Evolutionary conservation across 495 filamentous ascomycete species (phyloP).

Genomic region (Oidiodendron maius): DNA sequence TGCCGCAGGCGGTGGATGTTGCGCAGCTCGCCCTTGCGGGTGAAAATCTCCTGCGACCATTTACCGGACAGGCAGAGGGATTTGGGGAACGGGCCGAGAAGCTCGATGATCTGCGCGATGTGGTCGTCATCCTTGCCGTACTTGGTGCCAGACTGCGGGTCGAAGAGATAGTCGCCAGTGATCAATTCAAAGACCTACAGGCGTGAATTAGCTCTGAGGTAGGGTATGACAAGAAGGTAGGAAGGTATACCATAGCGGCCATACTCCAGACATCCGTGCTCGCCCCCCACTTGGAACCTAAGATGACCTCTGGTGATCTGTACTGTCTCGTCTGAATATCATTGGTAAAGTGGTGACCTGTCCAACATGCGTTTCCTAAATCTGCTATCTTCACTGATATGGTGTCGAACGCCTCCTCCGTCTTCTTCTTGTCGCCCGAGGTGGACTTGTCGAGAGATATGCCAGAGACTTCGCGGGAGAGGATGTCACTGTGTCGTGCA

Average conservation of each 20-base stretch:
- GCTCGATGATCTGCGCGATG: constrained; percentile 98
- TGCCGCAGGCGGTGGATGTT: constrained; percentile 97
- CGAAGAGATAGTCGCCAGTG: constrained; percentile 97
- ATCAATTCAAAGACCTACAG: constrained; percentile 90
- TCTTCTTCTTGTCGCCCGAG: constrained; percentile 42
- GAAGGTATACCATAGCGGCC: constrained; percentile 81
- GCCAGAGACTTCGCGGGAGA: constrained; percentile 88
- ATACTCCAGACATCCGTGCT: constrained; percentile 99
- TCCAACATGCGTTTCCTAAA: constrained; percentile 98
- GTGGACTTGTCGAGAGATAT: constrained; percentile 81
- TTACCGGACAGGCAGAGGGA: constrained; percentile 85
- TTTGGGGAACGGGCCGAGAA: constrained; percentile 90
- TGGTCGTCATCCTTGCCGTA: constrained; percentile 99
- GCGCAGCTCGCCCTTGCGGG: constrained; percentile 91
- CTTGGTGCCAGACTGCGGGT: constrained; percentile 97
- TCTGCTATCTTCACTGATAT: constrained; percentile 99
- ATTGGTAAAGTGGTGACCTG: constrained; percentile 97
- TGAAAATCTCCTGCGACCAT: constrained; percentile 99
- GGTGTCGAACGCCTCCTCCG: constrained; percentile 53
- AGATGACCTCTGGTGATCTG: constrained; percentile 91
- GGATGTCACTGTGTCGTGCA: constrained; percentile 58
- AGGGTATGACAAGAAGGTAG: neutral
- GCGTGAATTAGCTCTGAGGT: neutral
- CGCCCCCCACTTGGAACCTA: constrained; percentile 96
- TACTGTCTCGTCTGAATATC: constrained; percentile 99